Evolutionary conservation across 2,329 filamentous ascomycete genomes (phyloP).

Genomic region (Sporothrix protearum): DNA sequence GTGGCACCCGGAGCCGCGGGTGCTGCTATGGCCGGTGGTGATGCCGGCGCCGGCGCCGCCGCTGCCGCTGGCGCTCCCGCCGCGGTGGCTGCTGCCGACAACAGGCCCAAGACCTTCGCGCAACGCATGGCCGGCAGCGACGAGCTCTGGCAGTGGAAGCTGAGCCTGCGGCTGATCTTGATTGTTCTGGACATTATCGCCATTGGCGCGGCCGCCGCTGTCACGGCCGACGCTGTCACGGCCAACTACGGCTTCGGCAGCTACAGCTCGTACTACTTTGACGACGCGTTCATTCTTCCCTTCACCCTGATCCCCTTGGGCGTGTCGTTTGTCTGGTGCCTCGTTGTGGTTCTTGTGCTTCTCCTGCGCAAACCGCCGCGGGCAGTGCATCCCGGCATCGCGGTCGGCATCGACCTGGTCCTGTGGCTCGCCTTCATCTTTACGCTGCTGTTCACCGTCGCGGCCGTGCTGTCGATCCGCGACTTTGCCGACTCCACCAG

Average conservation of each 20-base stretch:
- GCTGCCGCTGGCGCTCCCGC: background rate
- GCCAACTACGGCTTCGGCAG: too few relatives aligned
- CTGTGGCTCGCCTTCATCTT: conserved; percentile 25
- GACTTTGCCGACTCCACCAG: background rate
- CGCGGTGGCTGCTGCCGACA: background rate
- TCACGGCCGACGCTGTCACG: background rate
- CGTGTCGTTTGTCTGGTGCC: conserved; percentile 18
- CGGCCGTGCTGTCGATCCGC: background rate
- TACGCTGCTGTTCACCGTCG: background rate
- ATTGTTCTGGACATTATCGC: conserved; percentile 20
- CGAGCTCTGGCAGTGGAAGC: conserved; percentile 21
- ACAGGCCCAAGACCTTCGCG: conserved; percentile 10
- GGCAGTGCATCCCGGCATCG: conserved; percentile 25
- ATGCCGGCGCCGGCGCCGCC: background rate
- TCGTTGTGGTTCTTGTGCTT: conserved; percentile 16
- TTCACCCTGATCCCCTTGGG: conserved; percentile 13
- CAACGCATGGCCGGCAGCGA: conserved; percentile 23
- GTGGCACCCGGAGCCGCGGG: background rate
- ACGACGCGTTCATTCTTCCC: background rate
- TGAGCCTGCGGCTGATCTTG: conserved; percentile 17
- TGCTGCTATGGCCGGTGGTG: background rate
- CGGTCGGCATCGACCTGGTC: conserved; percentile 26
- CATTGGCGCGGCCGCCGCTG: conserved; percentile 12
- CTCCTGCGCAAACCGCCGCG: conserved; percentile 18
- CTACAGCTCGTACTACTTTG: background rate